These are phyloP conservation scores for Candida saitoana DNA, from an alignment of 805 yeast genomes.

Conservation along the genomic window DNA sequence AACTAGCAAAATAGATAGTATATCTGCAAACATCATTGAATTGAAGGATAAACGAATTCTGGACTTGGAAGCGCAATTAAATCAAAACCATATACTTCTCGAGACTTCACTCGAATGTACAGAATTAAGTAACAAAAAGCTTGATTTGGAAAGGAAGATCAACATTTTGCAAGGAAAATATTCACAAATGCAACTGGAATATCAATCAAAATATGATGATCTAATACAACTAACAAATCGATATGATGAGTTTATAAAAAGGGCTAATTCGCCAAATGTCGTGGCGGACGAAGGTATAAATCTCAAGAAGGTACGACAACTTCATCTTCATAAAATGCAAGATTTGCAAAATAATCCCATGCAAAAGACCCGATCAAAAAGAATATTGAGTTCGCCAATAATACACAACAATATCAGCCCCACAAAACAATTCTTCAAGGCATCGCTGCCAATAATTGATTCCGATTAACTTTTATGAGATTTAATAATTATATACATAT, in stretches of 20 bases:
- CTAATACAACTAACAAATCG: conserved; percentile 18
- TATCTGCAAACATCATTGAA: neutral
- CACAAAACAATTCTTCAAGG: conserved; percentile 7
- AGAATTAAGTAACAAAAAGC: neutral
- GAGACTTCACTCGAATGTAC: neutral
- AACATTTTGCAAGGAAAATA: conserved; percentile 17
- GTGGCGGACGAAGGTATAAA: neutral
- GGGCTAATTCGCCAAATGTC: conserved; percentile 1
- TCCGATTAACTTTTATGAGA: neutral
- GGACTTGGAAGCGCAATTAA: neutral
- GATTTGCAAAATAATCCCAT: conserved; percentile 4
- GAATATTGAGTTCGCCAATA: conserved; percentile 27
- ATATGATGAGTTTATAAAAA: conserved; percentile 17
- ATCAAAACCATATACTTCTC: neutral
- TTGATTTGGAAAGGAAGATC: conserved; percentile 6
- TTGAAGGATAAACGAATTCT: conserved; percentile 1
- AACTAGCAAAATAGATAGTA: neutral
- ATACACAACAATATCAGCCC: conserved; percentile 3
- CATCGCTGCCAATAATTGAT: conserved; percentile 3
- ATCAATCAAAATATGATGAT: conserved; percentile 21
- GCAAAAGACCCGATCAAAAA: conserved; percentile 10
- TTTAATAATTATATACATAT: neutral
- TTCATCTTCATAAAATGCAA: conserved; percentile 9
- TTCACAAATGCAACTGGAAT: conserved; percentile 15
- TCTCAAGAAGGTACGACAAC: conserved; percentile 9